These are phyloP conservation scores for Leucosporidium scottii DNA, from an alignment of 768 basidiomycete genomes.

Conservation along the genomic window DNA sequence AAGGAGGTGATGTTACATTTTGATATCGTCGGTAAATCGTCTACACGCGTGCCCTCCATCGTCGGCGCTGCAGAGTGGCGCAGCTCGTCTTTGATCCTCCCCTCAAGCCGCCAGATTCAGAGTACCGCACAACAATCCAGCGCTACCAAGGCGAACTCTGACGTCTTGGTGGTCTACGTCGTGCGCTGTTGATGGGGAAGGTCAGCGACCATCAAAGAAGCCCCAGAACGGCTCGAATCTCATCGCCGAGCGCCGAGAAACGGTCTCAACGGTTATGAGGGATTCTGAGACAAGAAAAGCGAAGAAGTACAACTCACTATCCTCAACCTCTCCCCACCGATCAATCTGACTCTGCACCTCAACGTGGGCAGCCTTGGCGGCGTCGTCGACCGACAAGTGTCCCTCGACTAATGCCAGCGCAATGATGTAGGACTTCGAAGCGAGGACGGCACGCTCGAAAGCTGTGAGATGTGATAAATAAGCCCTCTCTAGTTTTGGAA, in stretches of 20 bases:
- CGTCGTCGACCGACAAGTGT: conserved; percentile 70
- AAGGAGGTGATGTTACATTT: no score
- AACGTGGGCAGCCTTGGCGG: conserved; percentile 74
- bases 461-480: conserved; percentile 48
- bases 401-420: conserved; percentile 74
- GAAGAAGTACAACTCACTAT: conserved; percentile 58
- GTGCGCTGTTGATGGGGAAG: conserved; percentile 57
- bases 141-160: conserved; percentile 74
- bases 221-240: no score
- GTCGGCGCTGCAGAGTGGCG: no score
- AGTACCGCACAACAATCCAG: conserved; percentile 19
- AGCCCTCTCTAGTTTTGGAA: not conserved
- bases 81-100: no score
- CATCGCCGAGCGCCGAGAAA: conserved; percentile 1
- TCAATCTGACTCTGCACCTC: conserved; percentile 95
- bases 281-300: not conserved
- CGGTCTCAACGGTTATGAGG: not conserved
- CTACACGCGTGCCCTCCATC: no score
- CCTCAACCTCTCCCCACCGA: conserved; percentile 99
- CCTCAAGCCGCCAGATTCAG: no score
- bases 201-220: not conserved
- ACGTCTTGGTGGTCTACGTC: conserved; percentile 97
- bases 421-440: conserved; percentile 84
- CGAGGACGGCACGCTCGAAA: conserved; percentile 81
- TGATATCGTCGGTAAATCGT: no score